Evolutionary conservation across 2,329 filamentous ascomycete genomes (phyloP), one percentile per base, ranked within the genome.

Genomic region (Chalaropsis thielavioides): DNA sequence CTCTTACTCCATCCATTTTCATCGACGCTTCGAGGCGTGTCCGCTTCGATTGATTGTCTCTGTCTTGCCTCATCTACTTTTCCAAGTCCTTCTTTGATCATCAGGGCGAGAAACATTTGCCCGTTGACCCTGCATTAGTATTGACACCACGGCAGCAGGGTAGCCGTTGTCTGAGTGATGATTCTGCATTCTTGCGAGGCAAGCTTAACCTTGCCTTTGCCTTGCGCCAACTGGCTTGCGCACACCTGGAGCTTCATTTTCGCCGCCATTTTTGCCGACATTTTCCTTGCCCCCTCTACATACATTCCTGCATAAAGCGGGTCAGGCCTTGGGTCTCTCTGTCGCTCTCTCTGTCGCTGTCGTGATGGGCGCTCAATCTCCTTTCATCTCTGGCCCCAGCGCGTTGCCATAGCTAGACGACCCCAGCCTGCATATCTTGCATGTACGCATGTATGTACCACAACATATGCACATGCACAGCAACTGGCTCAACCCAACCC

Each of bases 391-490:
- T 49, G 40, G 44, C 44, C 60, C 60, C 60, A 31, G 60, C 60
- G 43, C 60, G 60, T 62, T 62, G 60, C 60, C 15, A 62, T 62
- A 49, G 60, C 60, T 62, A 62, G 44, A 46, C 22, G 31, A 46
- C 31, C 44, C 24, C 15, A 17, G 60, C 60, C 22, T 62, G 60
- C 60, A 62, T 62, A 62, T 62, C 35, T 58, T 58, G 54, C 24
- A n/a, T 19, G 54, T n/a, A 31, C 15, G n/a, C n/a, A n/a, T n/a
- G n/a, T n/a, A n/a, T 43, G 41, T 43, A n/a, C n/a, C n/a, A n/a
- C n/a, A n/a, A n/a, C 27, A 27, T 43, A n/a, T 43, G 17, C 15
- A 15, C 17, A 35, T 19, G 54, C 27, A 58, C 54, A 58, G 31
- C 54, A 58, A 38, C 15, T 58, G n/a, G 54, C n/a, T 13, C 54